Conservation (phyloP, 306 rosid species). For the Cajanus cajan region DNA sequence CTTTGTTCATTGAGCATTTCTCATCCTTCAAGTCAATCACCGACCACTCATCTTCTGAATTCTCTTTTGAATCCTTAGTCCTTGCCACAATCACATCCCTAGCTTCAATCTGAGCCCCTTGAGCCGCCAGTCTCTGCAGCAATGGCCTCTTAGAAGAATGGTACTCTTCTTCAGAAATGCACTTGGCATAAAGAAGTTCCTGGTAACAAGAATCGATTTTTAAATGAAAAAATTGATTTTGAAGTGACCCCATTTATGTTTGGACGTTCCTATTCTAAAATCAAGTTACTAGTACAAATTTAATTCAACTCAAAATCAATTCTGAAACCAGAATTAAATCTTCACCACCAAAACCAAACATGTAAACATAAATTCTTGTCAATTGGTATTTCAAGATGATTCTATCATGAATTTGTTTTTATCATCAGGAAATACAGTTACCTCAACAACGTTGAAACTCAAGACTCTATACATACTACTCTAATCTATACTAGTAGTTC, state of each 20-base stretch:
- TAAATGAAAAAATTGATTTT: background rate
- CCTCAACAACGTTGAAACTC: no score
- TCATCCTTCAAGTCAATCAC: slow-evolving; percentile 87
- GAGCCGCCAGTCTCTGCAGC: slow-evolving; percentile 73
- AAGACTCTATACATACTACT: no score
- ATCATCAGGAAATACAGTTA: no score
- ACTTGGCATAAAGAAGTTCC: slow-evolving; percentile 87
- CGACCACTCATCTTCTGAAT: slow-evolving; percentile 77
- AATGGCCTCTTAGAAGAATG: slow-evolving; percentile 87
- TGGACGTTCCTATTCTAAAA: background rate
- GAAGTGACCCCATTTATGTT: background rate
- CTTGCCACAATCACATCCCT: slow-evolving; percentile 58
- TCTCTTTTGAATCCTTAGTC: slow-evolving; percentile 44
- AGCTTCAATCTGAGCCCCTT: slow-evolving; percentile 79
- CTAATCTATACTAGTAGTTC: no score
- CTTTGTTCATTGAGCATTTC: slow-evolving; percentile 45
- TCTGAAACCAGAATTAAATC: background rate
- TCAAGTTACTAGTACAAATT: background rate
- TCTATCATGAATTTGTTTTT: no score
- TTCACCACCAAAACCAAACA: background rate
- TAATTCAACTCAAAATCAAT: background rate
- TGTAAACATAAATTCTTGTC: background rate
- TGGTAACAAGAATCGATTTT: no score
- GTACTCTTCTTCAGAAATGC: slow-evolving; percentile 79
- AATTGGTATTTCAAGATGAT: background rate